Base-by-base conservation (phyloP, 306 rosid species). In the Albizia julibrissin region DNA sequence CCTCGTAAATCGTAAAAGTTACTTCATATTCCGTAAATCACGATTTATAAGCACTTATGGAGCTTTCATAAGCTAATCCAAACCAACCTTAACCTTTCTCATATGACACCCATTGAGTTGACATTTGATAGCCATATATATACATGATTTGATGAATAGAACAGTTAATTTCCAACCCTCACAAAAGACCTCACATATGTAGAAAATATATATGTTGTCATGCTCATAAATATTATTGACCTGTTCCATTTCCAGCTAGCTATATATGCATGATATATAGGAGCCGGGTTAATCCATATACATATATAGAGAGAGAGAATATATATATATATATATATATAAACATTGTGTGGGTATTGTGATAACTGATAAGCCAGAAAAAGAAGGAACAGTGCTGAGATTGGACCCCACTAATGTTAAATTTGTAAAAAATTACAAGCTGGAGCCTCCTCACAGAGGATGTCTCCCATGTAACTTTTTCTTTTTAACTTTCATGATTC, bases 401-500 rank as follows among this genome's bases (percentile, higher is more conserved):
- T 49, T 78, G 62, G 78, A 69, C 81, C 78, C 78, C 74, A 68
- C 77, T 24, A 62, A 40, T 4, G 68, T 56, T 54, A 8, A 54
- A 8, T 56, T 59, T 47, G 39, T 31, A 62, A 58, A 27, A 75
- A 79, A 74, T 75, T 79, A 79, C 77, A 59, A 78, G 59, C 62
- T 79, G 81, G 68, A 37, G 64, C 81, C 72, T 59, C 88, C 18
- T 42, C 13, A 8, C 49, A 54, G 47, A 39, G 52, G 58, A 62
- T 59, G 67, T 8, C 31, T n/a, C 27, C 33, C 69, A 4, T 37
- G 8, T 4, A 37, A 37, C 70, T 16, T 75, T 68, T 78, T 52
- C 74, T 13, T 78, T 81, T 81, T 66, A 61, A 69, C 74, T 82
- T 82, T 74, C 86, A 74, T 79, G 78, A 79, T 78, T 74, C 81